phyloP scores from a whole-genome alignment of 345 rosid species.

The Aegle marmelos region DNA sequence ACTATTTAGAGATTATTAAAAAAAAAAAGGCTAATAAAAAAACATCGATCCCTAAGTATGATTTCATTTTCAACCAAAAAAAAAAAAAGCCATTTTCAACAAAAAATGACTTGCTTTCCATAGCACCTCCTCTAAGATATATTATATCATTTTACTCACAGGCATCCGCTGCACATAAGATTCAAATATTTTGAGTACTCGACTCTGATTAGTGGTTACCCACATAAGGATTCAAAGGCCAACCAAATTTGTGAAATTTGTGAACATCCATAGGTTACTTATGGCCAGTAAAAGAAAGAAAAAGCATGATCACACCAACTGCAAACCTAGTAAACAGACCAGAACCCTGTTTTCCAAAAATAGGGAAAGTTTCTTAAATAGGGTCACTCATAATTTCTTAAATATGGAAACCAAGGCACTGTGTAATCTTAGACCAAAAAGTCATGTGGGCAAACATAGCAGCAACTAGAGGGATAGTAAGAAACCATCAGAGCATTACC shows the following conservation, averaged over 20 bases:
- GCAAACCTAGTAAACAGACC: background rate
- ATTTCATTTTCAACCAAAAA: background rate
- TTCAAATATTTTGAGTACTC: background rate
- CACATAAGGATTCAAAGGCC: background rate
- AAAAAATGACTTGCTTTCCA: background rate
- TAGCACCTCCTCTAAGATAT: background rate
- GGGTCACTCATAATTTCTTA: background rate
- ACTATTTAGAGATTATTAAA: constrained; percentile 13
- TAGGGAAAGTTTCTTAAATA: background rate
- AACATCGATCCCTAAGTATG: background rate
- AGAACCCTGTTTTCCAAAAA: background rate
- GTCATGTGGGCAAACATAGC: background rate
- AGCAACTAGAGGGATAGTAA: constrained; percentile 3
- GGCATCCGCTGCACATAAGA: background rate
- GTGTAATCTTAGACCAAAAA: background rate
- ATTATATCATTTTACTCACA: background rate
- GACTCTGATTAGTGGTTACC: background rate
- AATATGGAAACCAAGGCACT: background rate
- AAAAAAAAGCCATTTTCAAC: background rate
- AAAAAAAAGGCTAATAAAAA: background rate
- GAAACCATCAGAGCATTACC: constrained; percentile 32
- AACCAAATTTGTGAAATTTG: background rate
- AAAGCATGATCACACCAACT: background rate
- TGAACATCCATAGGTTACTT: background rate
- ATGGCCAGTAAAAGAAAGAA: background rate